phyloP scores from a whole-genome alignment of 192 early-diverging fungal genomes.

The Backusella tuberculispora region DNA sequence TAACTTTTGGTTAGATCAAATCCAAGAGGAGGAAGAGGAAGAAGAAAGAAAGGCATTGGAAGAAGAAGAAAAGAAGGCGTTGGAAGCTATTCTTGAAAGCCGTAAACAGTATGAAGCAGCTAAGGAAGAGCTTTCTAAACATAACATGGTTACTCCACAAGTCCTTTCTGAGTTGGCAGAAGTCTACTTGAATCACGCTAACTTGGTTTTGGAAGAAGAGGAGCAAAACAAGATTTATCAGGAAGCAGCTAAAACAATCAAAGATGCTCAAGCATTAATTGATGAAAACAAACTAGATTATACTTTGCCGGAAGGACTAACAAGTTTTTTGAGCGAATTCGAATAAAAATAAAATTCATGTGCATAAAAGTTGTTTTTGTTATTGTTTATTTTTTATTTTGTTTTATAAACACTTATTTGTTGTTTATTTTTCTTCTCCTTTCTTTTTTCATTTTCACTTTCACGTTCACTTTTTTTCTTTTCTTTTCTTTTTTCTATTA shows the following conservation, averaged over 20 bases:
- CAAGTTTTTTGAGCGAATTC: slow-evolving; percentile 40
- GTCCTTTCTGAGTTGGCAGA: slow-evolving; percentile 37
- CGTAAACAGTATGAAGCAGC: slow-evolving; percentile 14
- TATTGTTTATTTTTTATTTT: slow-evolving; percentile 7
- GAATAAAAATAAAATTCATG: slow-evolving; percentile 6
- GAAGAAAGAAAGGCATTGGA: slow-evolving; percentile 20
- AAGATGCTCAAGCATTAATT: slow-evolving; percentile 22
- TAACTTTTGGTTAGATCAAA: slow-evolving; percentile 36
- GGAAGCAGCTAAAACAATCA: slow-evolving; percentile 22
- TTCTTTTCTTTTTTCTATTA: not conserved
- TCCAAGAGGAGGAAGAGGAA: slow-evolving; percentile 19
- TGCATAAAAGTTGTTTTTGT: slow-evolving; percentile 3
- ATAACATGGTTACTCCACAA: slow-evolving; percentile 16
- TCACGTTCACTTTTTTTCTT: not conserved
- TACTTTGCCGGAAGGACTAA: slow-evolving; percentile 38
- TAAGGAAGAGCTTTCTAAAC: slow-evolving; percentile 19
- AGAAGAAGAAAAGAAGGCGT: slow-evolving; percentile 37
- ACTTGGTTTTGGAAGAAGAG: slow-evolving; percentile 34
- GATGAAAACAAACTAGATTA: slow-evolving; percentile 16
- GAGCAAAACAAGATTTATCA: slow-evolving; percentile 31
- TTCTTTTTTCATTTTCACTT: not conserved
- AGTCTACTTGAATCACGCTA: slow-evolving; percentile 35
- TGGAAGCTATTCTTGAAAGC: slow-evolving; percentile 30
- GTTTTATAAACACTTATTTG: not conserved
- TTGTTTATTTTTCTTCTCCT: not conserved